Conservation (phyloP, 2,329 filamentous ascomycete genomes). For the Cadophora malorum region DNA sequence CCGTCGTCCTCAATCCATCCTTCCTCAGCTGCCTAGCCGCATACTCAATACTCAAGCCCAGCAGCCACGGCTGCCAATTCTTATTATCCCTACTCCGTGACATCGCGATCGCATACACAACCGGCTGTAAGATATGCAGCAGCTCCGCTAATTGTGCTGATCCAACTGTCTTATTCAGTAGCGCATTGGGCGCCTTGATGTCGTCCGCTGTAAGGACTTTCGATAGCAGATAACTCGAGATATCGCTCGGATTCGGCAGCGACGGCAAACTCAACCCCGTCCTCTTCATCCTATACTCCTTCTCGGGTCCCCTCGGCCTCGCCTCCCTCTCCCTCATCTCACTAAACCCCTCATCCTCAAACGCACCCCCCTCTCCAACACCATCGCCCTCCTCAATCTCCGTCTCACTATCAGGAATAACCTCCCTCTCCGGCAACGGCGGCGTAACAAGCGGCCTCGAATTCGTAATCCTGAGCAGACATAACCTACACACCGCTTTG, state of each 20-base stretch:
- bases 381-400: conserved; percentile 52
- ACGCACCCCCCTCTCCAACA: conserved; percentile 23
- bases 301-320: conserved; percentile 42
- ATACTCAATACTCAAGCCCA: conserved; percentile 85
- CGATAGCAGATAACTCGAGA: conserved; percentile 84
- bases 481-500: conserved; percentile 83
- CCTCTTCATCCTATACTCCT: conserved; percentile 90
- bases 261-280: conserved; percentile 86
- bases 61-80: conserved; percentile 90
- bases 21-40: conserved; percentile 83
- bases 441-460: conserved; percentile 83
- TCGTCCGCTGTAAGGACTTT: conserved; percentile 95
- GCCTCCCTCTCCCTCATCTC: conserved; percentile 32
- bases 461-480: conserved; percentile 83
- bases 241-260: conserved; percentile 80
- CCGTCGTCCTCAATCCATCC: conserved; percentile 71
- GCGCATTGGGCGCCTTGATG: conserved; percentile 86
- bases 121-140: conserved; percentile 88
- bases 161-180: conserved; percentile 84
- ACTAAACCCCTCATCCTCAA: conserved; percentile 50
- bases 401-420: conserved; percentile 63
- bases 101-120: conserved; percentile 85
- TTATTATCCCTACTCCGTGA: conserved; percentile 71
- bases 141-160: conserved; percentile 79
- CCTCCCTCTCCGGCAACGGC: conserved; percentile 83